phyloP scores from a whole-genome alignment of 371 early-diverging fungal species.

The Mucor lusitanicus region DNA sequence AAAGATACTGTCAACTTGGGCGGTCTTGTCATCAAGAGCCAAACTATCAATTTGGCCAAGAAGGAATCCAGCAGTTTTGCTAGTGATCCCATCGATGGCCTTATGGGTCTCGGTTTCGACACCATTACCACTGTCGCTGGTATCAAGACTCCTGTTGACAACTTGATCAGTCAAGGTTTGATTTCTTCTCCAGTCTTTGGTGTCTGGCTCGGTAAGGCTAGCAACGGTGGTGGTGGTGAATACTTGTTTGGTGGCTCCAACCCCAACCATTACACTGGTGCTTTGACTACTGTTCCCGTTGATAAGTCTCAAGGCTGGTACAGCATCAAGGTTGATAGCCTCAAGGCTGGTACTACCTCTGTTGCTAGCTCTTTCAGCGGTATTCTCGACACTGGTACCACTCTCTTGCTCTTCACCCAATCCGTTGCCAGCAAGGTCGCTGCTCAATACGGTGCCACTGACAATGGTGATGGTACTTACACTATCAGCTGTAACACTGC shows the following conservation, averaged over 20 bases:
- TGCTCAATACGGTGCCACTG: constrained; percentile 19
- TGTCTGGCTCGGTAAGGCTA: constrained; percentile 34
- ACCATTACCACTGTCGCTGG: constrained; percentile 41
- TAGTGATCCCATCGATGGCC: constrained; percentile 24
- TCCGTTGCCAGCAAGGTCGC: constrained; percentile 33
- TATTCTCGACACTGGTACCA: constrained; percentile 69
- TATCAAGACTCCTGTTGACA: constrained; percentile 42
- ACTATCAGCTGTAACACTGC: constrained; percentile 25
- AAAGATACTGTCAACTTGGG: constrained; percentile 30
- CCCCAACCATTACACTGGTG: constrained; percentile 42
- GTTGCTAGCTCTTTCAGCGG: constrained; percentile 26
- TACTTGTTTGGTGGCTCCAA: constrained; percentile 55
- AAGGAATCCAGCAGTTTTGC: constrained; percentile 15
- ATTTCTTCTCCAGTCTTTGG: constrained; percentile 42
- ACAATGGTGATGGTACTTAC: constrained; percentile 34
- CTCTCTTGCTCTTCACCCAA: constrained; percentile 55
- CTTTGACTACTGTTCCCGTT: constrained; percentile 53
- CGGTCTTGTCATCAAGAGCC: constrained; percentile 25
- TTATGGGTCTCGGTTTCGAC: constrained; percentile 51
- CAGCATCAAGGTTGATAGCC: constrained; percentile 43
- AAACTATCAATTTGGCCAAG: constrained; percentile 31
- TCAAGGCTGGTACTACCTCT: constrained; percentile 16
- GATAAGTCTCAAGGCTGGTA: constrained; percentile 47
- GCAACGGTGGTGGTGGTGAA: constrained; percentile 44
- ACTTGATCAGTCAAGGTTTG: constrained; percentile 42